phyloP scores from a whole-genome alignment of 805 yeast species.

The Teunomyces atbi region DNA sequence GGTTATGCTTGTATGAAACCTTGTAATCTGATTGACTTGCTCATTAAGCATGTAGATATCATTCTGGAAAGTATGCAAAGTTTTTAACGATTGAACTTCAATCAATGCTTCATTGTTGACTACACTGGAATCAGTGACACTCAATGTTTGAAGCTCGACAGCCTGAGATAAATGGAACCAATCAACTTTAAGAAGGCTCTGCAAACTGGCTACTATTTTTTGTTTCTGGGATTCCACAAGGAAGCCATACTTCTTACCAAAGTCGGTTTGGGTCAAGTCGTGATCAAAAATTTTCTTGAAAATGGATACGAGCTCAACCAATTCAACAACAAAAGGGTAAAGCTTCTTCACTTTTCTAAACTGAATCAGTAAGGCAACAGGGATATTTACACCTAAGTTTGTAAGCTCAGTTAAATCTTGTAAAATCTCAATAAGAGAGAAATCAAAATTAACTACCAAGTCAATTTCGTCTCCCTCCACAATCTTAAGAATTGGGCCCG shows the following conservation, averaged over 20 bases:
- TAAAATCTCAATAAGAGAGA: slow-evolving; percentile 38
- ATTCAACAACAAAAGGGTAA: slow-evolving; percentile 54
- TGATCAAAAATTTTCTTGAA: slow-evolving; percentile 29
- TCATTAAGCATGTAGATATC: slow-evolving; percentile 18
- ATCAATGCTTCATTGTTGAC: slow-evolving; percentile 24
- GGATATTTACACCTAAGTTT: slow-evolving; percentile 54
- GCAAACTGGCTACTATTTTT: slow-evolving; percentile 31
- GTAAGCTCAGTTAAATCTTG: slow-evolving; percentile 54
- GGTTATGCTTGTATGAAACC: slow-evolving; percentile 16
- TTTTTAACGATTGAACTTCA: slow-evolving; percentile 24
- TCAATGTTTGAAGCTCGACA: slow-evolving; percentile 39
- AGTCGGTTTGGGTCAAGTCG: slow-evolving; percentile 24
- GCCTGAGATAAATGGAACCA: slow-evolving; percentile 58
- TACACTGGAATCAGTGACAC: slow-evolving; percentile 24
- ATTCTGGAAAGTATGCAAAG: slow-evolving; percentile 22
- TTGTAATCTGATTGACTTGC: slow-evolving; percentile 17
- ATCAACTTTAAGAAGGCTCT: slow-evolving; percentile 33
- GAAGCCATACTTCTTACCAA: slow-evolving; percentile 40
- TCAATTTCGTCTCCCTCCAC: slow-evolving; percentile 14
- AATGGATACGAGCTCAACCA: slow-evolving; percentile 50
- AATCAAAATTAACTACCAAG: slow-evolving; percentile 53
- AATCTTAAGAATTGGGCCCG: slow-evolving; percentile 9
- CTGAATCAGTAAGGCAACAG: slow-evolving; percentile 46
- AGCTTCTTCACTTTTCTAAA: slow-evolving; percentile 51
- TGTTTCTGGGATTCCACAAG: slow-evolving; percentile 38